Conservation (phyloP, 441 rosid genomes). For the Biscutella auriculata region DNA sequence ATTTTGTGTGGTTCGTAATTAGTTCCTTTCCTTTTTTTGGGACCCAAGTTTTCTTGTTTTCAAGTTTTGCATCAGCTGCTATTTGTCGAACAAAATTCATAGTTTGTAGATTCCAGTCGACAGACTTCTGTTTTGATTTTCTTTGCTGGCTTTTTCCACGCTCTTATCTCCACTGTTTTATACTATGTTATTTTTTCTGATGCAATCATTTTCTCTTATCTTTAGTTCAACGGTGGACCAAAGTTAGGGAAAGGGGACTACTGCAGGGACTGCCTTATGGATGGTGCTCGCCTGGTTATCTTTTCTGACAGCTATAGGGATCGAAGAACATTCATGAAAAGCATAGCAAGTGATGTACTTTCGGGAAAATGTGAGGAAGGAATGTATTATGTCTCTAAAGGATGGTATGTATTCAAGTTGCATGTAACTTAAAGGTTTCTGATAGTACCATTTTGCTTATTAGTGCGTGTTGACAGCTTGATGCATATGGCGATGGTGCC, state of each 20-base stretch:
- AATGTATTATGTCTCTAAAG: constrained; percentile 59
- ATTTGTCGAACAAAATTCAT: constrained; percentile 1
- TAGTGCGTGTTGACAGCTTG: constrained; percentile 4
- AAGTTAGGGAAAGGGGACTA: constrained; percentile 53
- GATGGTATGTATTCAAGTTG: constrained; percentile 50
- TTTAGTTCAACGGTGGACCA: constrained; percentile 81
- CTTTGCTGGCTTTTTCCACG: not conserved
- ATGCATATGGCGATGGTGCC: constrained; percentile 1
- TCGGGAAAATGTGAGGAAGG: constrained; percentile 61
- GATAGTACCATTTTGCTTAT: not conserved
- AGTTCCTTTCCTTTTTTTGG: constrained; percentile 7
- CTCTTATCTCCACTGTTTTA: constrained; percentile 3
- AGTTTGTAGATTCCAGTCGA: not conserved
- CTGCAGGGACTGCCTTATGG: constrained; percentile 72
- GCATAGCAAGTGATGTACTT: constrained; percentile 50
- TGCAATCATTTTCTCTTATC: constrained; percentile 13
- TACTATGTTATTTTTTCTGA: constrained; percentile 13
- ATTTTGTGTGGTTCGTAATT: not conserved
- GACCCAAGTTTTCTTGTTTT: not conserved
- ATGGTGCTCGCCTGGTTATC: constrained; percentile 58
- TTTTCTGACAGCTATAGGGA: constrained; percentile 89
- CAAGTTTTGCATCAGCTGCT: constrained; percentile 11
- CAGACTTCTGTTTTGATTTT: constrained; percentile 3
- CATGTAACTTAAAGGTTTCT: constrained; percentile 6
- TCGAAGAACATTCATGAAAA: constrained; percentile 74